phyloP scores from a whole-genome alignment of 2,329 filamentous ascomycete genomes.

The Colletotrichum brevisporum region DNA sequence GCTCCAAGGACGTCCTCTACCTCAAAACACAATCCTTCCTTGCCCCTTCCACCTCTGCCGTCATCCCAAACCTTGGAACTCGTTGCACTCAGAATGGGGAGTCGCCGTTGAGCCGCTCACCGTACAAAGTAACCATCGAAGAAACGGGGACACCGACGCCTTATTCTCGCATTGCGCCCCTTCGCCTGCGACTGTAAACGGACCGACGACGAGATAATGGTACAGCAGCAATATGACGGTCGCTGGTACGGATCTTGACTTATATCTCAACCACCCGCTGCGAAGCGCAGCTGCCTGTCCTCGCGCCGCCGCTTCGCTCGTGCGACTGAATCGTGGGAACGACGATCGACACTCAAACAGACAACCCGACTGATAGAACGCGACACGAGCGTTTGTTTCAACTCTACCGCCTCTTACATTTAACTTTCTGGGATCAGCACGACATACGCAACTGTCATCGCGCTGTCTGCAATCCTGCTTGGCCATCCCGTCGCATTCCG shows the following conservation, averaged over 20 bases:
- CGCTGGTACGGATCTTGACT: slow-evolving; percentile 15
- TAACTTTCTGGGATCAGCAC: slow-evolving; percentile 25
- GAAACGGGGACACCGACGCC: slow-evolving; percentile 29
- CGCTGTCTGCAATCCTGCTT: slow-evolving; percentile 10
- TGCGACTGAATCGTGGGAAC: slow-evolving; percentile 33
- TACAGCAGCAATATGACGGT: slow-evolving; percentile 36
- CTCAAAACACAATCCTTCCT: slow-evolving; percentile 4
- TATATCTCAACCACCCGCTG: slow-evolving; percentile 7
- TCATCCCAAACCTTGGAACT: slow-evolving; percentile 39
- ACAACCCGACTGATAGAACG: slow-evolving; percentile 17
- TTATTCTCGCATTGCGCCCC: slow-evolving; percentile 6
- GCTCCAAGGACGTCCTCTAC: slow-evolving; percentile 19
- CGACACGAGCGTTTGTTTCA: slow-evolving; percentile 39
- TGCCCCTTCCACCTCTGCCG: slow-evolving; percentile 24
- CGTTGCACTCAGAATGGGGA: slow-evolving; percentile 31
- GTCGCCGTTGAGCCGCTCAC: slow-evolving; percentile 21
- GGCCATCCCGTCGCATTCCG: slow-evolving; percentile 3
- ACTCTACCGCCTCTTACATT: slow-evolving; percentile 27
- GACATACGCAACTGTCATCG: slow-evolving; percentile 26
- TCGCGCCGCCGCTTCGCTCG: not conserved
- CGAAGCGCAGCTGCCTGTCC: not conserved
- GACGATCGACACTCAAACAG: slow-evolving; percentile 28
- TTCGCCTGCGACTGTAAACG: slow-evolving; percentile 24
- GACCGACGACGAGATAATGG: slow-evolving; percentile 32
- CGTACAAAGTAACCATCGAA: not conserved